Evolutionary conservation across 2,329 filamentous ascomycete species (phyloP), one percentile per base, ranked within the genome.

Genomic region (Claviceps sp.): DNA sequence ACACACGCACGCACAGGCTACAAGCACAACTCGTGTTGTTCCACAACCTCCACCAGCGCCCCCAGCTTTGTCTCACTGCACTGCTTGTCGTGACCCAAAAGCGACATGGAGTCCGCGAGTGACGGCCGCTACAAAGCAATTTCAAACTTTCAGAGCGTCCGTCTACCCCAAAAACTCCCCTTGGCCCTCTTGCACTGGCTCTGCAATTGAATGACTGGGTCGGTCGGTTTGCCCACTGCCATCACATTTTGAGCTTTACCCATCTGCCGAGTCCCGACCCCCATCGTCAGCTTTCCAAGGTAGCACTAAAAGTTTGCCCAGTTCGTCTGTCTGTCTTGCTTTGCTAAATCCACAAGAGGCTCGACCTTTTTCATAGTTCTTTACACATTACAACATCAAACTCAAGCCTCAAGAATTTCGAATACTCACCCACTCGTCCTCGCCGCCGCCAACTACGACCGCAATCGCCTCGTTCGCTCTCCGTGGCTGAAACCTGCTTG

Each of bases 191-290:
- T 49, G 30, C 37, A 41, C 52, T 47, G 34, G 51, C 46, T 20
- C 47, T 40, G 52, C 46, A 49, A 54, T n/a, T n/a, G n/a, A n/a
- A n/a, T 52, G 49, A 41, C 45, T 51, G n/a, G 24, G 18, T 18
- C 13, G 24, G 18, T 18, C 13, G 24, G 48, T 38, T 22, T 22
- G 37, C 24, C 45, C 18, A 14, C 40, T 38, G 13, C 46, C 11
- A 16, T 5, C 7, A 24, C 30, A 26, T 43, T 16, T 46, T 48
- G 37, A 48, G 46, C 50, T 37, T 52, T 38, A 13, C 13, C 40
- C n/a, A 44, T 52, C 44, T 46, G 44, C 4, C 16, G 18, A 18
- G 18, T 18, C 18, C 18, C 18, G 34, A 34, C 9, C 38, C 50
- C 45, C 46, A 16, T 44, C 38, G 26, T 48, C 5, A 30, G 38